Evolutionary conservation across 352 stramenopile genomes (phyloP).

Genomic region (Saprolegnia diclina): DNA sequence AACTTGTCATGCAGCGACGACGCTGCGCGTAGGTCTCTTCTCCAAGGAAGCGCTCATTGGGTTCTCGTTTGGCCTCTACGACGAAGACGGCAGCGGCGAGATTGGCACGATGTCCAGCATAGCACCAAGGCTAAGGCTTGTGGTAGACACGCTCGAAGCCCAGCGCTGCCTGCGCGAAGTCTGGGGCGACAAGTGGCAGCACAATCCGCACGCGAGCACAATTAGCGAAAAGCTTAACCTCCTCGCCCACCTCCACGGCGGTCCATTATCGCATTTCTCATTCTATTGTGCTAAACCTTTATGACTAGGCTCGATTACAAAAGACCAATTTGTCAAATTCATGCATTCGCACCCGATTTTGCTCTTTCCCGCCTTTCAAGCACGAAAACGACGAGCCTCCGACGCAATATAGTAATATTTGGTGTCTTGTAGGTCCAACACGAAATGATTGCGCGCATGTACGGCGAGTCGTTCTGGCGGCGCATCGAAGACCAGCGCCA

Average conservation of each 20-base stretch:
- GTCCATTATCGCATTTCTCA: constrained; percentile 29
- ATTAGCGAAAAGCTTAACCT: constrained; percentile 48
- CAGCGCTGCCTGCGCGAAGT: constrained; percentile 47
- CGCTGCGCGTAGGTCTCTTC: constrained; percentile 37
- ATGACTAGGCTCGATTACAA: constrained; percentile 34
- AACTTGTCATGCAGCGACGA: not conserved
- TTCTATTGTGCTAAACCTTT: not conserved
- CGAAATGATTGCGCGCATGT: constrained; percentile 52
- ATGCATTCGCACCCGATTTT: constrained; percentile 52
- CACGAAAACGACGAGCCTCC: not conserved
- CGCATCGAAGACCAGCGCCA: constrained; percentile 41
- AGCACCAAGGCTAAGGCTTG: not conserved
- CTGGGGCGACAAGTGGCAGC: constrained; percentile 53
- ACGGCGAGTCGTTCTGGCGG: constrained; percentile 55
- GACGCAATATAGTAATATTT: not conserved
- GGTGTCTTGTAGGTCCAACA: constrained; percentile 36
- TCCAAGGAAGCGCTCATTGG: constrained; percentile 49
- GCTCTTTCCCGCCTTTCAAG: constrained; percentile 54
- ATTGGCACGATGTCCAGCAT: constrained; percentile 33
- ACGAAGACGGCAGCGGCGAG: constrained; percentile 57
- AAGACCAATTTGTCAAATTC: constrained; percentile 52
- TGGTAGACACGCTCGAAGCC: constrained; percentile 39
- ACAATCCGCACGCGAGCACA: constrained; percentile 46
- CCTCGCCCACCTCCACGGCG: not conserved
- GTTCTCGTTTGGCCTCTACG: constrained; percentile 72